These are phyloP conservation scores for Tuber melanosporum DNA, from an alignment of 495 filamentous ascomycete genomes.

Conservation along the genomic window DNA sequence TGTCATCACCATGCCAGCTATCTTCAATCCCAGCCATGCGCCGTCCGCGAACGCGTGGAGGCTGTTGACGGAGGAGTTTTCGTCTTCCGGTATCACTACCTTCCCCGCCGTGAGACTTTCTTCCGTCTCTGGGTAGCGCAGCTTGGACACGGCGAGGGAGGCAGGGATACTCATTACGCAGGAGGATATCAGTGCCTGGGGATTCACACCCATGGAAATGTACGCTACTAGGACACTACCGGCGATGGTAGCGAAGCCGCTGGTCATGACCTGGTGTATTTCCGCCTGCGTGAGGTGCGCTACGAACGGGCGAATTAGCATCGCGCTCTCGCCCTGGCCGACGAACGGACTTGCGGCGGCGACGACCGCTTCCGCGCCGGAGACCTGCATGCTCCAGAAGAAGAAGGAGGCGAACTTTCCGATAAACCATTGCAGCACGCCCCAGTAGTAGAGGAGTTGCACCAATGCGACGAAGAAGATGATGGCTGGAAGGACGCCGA, in stretches of 20 bases:
- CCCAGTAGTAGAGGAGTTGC: slow-evolving; percentile 71
- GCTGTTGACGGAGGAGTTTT: slow-evolving; percentile 63
- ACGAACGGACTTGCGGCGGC: slow-evolving; percentile 93
- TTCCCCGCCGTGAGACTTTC: slow-evolving; percentile 73
- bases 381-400: slow-evolving; percentile 83
- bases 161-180: slow-evolving; percentile 91
- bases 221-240: slow-evolving; percentile 76
- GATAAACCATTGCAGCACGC: slow-evolving; percentile 79
- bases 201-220: slow-evolving; percentile 69
- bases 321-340: slow-evolving; percentile 86
- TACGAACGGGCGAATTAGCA: slow-evolving; percentile 83
- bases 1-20: slow-evolving; percentile 74
- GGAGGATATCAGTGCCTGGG: slow-evolving; percentile 81
- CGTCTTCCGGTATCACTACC: slow-evolving; percentile 69
- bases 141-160: slow-evolving; percentile 75
- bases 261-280: slow-evolving; percentile 85
- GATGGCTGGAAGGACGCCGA: slow-evolving; percentile 69
- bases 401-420: slow-evolving; percentile 80
- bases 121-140: slow-evolving; percentile 82
- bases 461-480: slow-evolving; percentile 89
- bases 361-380: slow-evolving; percentile 86
- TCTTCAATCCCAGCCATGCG: slow-evolving; percentile 82
- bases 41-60: slow-evolving; percentile 84
- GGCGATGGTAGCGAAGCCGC: slow-evolving; percentile 57
- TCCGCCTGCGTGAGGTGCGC: slow-evolving; percentile 75